Base-by-base conservation (phyloP, 106 monocot genomes). In the Hemerocallis citrina region DNA sequence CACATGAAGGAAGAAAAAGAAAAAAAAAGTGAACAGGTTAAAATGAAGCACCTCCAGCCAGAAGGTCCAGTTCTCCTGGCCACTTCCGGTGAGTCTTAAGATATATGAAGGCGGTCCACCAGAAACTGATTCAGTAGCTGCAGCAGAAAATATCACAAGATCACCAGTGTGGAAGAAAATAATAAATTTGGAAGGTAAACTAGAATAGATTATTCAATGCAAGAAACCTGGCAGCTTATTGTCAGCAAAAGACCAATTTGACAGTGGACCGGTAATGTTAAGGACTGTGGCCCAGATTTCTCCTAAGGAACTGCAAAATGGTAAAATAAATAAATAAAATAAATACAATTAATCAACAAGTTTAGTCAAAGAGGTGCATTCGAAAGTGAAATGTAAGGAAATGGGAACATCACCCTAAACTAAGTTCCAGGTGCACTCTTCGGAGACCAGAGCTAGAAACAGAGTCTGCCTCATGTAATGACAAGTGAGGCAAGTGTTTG, bases 241-340 rank as follows among this genome's bases (percentile, higher is more conserved):
- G 44, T 88, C 85, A 9, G 98, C 79, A 42, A 98, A 98, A 38
- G 98, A 98, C 98, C 98, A 98, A 75, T 77, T 92, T 22, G 84
- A 79, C 50, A 92, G 71, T 30, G 91, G 98, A 23, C 98, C 98
- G 51, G 92, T 98, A 44, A 98, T 85, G 65, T 98, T 98, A 17
- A 98, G 76, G 21, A 73, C 92, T 16, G 88, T 52, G 38, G 43
- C 76, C 98, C 92, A 98, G 28, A 98, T 73, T 72, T 98, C 83
- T 47, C 79, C 70, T 30, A 85, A 43, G 16, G 98, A 98, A 12
- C 98, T 98, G 74, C 47, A 58, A 68, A 28, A 74, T n/a, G n/a
- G n/a, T n/a, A n/a, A n/a, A n/a, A n/a, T n/a, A n/a, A n/a, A n/a
- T n/a, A n/a, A n/a, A n/a, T n/a, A n/a, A n/a, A n/a, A n/a, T n/a